A percentile compares a stretch with the other conserved stretches of the same genome.
Conservation (phyloP, 257 asterid species). For the Fraxinus quadrangulata region DNA sequence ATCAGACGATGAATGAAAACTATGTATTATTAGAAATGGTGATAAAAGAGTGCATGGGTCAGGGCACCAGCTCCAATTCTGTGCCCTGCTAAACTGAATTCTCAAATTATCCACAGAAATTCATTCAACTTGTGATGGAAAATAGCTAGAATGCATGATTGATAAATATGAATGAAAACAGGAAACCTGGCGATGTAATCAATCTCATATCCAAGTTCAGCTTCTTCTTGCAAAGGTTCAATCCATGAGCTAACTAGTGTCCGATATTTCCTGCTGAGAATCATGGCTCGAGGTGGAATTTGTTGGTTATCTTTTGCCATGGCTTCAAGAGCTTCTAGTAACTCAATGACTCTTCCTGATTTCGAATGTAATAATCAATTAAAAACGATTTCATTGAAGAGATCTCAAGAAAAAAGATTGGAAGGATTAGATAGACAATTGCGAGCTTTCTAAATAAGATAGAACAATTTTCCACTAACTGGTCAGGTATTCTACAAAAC, state of each 20-base stretch:
- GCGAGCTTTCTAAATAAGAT: not conserved
- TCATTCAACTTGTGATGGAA: not conserved
- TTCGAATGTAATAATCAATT: slow-evolving; percentile 29
- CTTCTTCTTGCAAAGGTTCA: slow-evolving; percentile 99
- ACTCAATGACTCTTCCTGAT: slow-evolving; percentile 86
- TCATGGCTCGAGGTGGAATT: slow-evolving; percentile 94
- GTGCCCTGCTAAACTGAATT: not conserved
- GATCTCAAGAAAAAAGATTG: slow-evolving; percentile 19
- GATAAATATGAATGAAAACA: slow-evolving; percentile 31
- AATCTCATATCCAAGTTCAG: slow-evolving; percentile 96
- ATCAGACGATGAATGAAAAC: not conserved
- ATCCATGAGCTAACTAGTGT: slow-evolving; percentile 99
- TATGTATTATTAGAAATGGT: not conserved
- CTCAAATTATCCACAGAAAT: not conserved
- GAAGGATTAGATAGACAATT: slow-evolving; percentile 5
- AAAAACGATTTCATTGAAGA: slow-evolving; percentile 3
- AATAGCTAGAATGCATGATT: slow-evolving; percentile 22
- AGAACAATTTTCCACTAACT: not conserved
- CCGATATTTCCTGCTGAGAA: slow-evolving; percentile 86
- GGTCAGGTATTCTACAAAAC: not conserved
- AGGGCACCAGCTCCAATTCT: not conserved
- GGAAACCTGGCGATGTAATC: slow-evolving; percentile 86
- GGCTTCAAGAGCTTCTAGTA: slow-evolving; percentile 85
- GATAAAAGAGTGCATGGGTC: not conserved
- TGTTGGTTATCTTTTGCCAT: slow-evolving; percentile 82